Evolutionary conservation across 352 stramenopile species (phyloP).

Genomic region (Hyaloperonospora arabidopsidis): DNA sequence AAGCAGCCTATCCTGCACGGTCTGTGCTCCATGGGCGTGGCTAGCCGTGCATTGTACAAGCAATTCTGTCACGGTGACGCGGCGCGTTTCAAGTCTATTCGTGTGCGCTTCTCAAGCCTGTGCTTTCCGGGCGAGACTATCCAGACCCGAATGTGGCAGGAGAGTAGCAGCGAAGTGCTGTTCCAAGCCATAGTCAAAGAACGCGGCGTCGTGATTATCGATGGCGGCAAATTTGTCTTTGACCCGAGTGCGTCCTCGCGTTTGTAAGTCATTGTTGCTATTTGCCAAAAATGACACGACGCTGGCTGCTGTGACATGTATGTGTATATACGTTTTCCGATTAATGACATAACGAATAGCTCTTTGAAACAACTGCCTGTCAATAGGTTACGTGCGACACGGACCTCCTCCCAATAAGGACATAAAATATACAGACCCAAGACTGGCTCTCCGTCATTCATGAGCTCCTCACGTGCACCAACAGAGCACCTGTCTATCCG

Average conservation of each 20-base stretch:
- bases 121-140: constrained; percentile 82
- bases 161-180: constrained; percentile 36
- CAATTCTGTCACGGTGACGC: constrained; percentile 65
- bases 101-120: constrained; percentile 81
- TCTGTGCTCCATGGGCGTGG: constrained; percentile 88
- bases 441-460: neutral
- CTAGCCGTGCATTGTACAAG: constrained; percentile 70
- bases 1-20: constrained; percentile 89
- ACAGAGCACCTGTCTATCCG: constrained; percentile 35
- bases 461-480: constrained; percentile 15
- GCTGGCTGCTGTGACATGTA: no score
- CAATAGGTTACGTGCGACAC: no score
- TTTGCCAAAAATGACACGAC: no score
- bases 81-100: constrained; percentile 75
- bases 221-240: constrained; percentile 74
- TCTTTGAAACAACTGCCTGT: no score
- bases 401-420: no score
- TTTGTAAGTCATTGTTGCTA: constrained; percentile 14
- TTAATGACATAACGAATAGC: no score
- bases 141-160: constrained; percentile 77
- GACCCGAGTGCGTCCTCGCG: constrained; percentile 13
- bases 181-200: constrained; percentile 77
- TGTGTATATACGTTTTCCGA: no score
- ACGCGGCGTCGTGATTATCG: constrained; percentile 64
- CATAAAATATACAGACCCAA: no score